Evolutionary conservation across 305 asterid genomes (phyloP), one percentile per base, ranked within the genome.

Genomic region (Fraxinus ornus): DNA sequence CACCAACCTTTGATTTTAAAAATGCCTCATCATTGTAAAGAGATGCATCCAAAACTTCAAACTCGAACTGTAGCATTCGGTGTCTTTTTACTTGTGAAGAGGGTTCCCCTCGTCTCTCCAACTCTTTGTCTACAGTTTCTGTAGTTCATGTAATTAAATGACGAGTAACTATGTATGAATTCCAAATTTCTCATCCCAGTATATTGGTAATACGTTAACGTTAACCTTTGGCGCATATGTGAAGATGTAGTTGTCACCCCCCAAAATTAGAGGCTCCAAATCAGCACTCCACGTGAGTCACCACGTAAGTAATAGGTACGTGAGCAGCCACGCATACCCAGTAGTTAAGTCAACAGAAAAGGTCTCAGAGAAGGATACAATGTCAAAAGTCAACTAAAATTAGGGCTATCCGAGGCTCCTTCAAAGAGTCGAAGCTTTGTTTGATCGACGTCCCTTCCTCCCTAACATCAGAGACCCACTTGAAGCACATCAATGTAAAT

Each of bases 61-160:
- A 76, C 52, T 90, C 91, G 76, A 92, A 94, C 52, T 91, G 98
- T 19, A 94, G 94, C 92, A 89, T 80, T 78, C 94, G 77, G 1
- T 95, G 94, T 82, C 95, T 87, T 85, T 92, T 93, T 72, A 78
- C 88, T 78, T 79, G 92, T 78, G 94, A 86, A 3, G 88, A 84
- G 72, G 82, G 88, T 83, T 93, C 95, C 71, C 68, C 72, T 32
- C 57, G 85, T 24, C 82, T 81, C 47, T 88, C 91, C 19, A 55
- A 19, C 44, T 75, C 70, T 82, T 84, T 77, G 19, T 24, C 71
- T 32, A 57, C 49, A 7, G 37, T 84, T 57, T 81, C 88, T 86
- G 88, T 35, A 81, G 19, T 66, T 60, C 39, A 35, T 49, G 5
- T 73, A 77, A 17, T 72, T 66, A 60, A 39, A 82, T 64, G 28